A percentile compares a stretch with the other conserved stretches of the same genome.
phyloP scores from a whole-genome alignment of 495 filamentous ascomycete genomes.

The Podospora australis region DNA sequence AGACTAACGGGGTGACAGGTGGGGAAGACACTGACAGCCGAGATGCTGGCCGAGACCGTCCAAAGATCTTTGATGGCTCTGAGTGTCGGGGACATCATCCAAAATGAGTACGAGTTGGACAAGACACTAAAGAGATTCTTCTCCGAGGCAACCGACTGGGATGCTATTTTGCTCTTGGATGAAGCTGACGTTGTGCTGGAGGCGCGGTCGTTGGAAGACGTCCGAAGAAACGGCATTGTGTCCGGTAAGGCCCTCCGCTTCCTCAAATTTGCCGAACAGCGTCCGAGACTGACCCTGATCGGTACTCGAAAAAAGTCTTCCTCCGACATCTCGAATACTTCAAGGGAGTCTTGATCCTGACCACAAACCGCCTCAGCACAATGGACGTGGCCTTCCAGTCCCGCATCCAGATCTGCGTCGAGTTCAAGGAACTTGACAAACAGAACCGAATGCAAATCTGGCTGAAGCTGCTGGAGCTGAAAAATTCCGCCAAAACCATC shows the following conservation, averaged over 20 bases:
- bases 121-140: background rate
- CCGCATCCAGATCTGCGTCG: slow-evolving; percentile 36
- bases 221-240: slow-evolving; percentile 47
- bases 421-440: background rate
- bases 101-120: background rate
- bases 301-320: slow-evolving; percentile 29
- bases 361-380: slow-evolving; percentile 43
- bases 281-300: background rate
- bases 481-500: background rate
- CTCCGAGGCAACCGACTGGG: slow-evolving; percentile 32
- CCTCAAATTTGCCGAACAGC: background rate
- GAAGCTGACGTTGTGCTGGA: slow-evolving; percentile 49
- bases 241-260: slow-evolving; percentile 13
- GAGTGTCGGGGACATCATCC: background rate
- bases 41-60: background rate
- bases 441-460: background rate
- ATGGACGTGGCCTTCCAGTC: slow-evolving; percentile 49
- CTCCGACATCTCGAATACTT: slow-evolving; percentile 49
- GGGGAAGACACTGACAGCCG: slow-evolving; percentile 2
- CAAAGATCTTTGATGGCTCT: background rate
- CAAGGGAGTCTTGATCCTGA: slow-evolving; percentile 46
- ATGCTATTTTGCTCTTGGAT: slow-evolving; percentile 48
- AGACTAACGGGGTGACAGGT: too few relatives aligned
- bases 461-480: background rate
- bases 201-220: slow-evolving; percentile 37